Base-by-base conservation (phyloP, 2,329 filamentous ascomycete species). In the Xylaria sp. region DNA sequence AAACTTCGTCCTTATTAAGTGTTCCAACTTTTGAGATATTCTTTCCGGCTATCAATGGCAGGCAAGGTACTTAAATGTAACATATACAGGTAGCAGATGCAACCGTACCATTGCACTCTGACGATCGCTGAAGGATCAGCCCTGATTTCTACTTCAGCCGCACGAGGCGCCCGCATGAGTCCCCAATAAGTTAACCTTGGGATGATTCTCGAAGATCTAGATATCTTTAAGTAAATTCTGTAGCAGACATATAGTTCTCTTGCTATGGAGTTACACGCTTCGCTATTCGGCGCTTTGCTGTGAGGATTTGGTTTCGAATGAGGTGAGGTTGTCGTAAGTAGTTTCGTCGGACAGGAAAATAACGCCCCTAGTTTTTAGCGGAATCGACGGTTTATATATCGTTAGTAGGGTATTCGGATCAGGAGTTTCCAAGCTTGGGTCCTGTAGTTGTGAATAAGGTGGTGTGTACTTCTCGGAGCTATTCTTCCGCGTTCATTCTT, bases 61-160 rank as follows among this genome's bases (percentile, higher is more conserved):
- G 36, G 36, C 11, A 44, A 17, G 20, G 20, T 53, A 2, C 3
- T 11, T n/a, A 2, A 51, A 28, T 51, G 6, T 51, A 28, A n/a
- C 36, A 38, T 13, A 13, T 38, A 10, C 17, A n/a, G 40, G 40
- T 44, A 48, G 44, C 11, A 23, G 10, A 33, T 53, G 49, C 26
- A 31, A 53, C 49, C 49, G 26, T 53, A 10, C 26, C 49, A 53
- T 53, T 33, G 49, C 26, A 46, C 44, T 48, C 4, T 49, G 49
- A n/a, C 49, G 26, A 53, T 53, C 26, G 13, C 13, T 13, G 44
- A 48, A 4, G 7, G 3, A 20, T 46, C 42, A 23, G 42, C 42
- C n/a, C 5, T 7, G 13, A 4, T 38, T 38, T 38, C 7, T 49
- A 49, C 20, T 10, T 33, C 49, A 53, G 49, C 49, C 49, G 49